These are phyloP conservation scores for Rhinocladiella similis DNA, from an alignment of 2,329 filamentous ascomycete genomes.

Conservation along the genomic window DNA sequence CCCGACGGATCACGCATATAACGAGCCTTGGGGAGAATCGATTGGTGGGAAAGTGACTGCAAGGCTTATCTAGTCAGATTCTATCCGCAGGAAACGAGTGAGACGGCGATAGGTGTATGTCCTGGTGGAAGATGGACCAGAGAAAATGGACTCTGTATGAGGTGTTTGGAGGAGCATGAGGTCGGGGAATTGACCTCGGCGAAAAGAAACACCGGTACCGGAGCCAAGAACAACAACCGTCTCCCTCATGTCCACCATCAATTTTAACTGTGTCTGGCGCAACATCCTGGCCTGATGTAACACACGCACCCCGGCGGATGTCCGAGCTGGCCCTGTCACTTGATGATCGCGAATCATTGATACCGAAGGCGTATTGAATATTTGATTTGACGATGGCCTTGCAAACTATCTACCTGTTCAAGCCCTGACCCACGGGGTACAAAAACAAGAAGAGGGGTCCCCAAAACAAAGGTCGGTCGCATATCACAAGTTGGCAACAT, in stretches of 20 bases:
- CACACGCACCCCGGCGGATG: background rate
- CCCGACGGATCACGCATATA: background rate
- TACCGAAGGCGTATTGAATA: background rate
- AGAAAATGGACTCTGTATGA: background rate
- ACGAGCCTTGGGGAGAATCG: background rate
- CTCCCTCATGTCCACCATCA: background rate
- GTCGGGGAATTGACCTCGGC: conserved; percentile 1
- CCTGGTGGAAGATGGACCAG: background rate
- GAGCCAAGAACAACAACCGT: background rate
- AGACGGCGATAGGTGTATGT: background rate
- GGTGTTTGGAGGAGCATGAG: background rate
- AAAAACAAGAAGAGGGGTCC: conserved; percentile 1
- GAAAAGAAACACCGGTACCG: conserved; percentile 18
- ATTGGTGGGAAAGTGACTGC: background rate
- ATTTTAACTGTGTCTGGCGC: background rate
- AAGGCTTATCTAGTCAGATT: background rate
- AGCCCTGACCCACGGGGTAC: conserved; percentile 9
- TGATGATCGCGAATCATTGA: background rate
- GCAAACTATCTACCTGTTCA: too few relatives aligned
- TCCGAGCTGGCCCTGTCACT: background rate
- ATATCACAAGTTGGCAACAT: background rate
- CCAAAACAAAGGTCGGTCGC: background rate
- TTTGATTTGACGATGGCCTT: background rate
- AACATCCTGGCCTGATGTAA: background rate
- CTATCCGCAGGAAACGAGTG: background rate